A percentile compares a stretch with the other conserved stretches of the same genome.
These are phyloP conservation scores for Anthracocystis panici-leucophaei DNA, from an alignment of 1,284 basidiomycete species.

Conservation along the genomic window DNA sequence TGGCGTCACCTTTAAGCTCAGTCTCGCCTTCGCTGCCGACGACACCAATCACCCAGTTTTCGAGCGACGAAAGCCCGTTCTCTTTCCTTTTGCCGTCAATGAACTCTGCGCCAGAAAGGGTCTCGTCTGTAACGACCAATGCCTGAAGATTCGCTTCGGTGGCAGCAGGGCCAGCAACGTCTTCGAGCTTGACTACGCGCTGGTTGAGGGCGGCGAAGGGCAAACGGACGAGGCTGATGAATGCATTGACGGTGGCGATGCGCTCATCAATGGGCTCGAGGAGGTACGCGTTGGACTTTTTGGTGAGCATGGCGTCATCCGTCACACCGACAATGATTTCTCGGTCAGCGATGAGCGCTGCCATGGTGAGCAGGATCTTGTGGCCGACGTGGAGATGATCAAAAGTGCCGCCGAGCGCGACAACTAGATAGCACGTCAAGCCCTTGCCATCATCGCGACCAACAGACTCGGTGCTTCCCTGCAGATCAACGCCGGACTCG, in stretches of 20 bases:
- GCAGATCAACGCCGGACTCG: constrained; percentile 12
- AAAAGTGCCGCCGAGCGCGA: constrained; percentile 83
- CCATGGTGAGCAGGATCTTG: constrained; percentile 94
- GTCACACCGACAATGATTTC: constrained; percentile 88
- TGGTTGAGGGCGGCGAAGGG: constrained; percentile 39
- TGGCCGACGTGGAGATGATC: constrained; percentile 98
- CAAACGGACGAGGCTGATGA: constrained; percentile 51
- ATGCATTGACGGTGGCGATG: constrained; percentile 56
- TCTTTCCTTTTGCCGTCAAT: constrained; percentile 57
- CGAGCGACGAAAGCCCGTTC: constrained; percentile 45
- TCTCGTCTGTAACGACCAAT: constrained; percentile 66
- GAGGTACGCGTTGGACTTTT: constrained; percentile 79
- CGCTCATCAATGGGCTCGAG: constrained; percentile 77
- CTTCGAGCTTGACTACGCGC: constrained; percentile 58
- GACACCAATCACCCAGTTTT: constrained; percentile 61
- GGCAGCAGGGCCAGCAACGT: constrained; percentile 66
- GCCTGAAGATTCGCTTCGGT: constrained; percentile 58
- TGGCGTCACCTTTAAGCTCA: constrained; percentile 57
- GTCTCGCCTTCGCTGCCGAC: constrained; percentile 60
- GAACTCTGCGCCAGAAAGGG: constrained; percentile 56
- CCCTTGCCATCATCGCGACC: constrained; percentile 42
- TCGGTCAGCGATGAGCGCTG: constrained; percentile 80
- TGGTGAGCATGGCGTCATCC: constrained; percentile 81
- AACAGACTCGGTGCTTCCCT: constrained; percentile 8
- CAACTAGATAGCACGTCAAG: constrained; percentile 33